Evolutionary conservation across 2,329 filamentous ascomycete species (phyloP).

Genomic region (Talaromyces marneffei): DNA sequence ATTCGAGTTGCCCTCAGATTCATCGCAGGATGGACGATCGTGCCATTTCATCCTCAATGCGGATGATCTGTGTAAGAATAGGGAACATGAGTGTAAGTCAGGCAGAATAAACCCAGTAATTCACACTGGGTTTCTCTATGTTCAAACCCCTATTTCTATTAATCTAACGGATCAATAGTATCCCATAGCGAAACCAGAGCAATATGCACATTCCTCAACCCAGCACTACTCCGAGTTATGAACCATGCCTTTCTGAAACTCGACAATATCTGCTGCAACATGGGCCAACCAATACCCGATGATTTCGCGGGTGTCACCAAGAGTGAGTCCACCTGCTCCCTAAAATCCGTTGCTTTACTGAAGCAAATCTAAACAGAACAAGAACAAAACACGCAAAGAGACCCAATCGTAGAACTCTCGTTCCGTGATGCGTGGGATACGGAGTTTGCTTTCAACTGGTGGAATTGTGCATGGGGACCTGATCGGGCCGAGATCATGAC

Average conservation of each 20-base stretch:
- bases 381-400: not conserved
- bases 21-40: not conserved
- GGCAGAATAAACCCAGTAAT: too few species aligned
- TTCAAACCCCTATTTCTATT: not conserved
- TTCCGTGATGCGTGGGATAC: conserved; percentile 9
- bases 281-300: not conserved
- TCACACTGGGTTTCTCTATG: too few species aligned
- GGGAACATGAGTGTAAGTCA: conserved; percentile 1
- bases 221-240: conserved; percentile 9
- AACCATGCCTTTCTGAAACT: not conserved
- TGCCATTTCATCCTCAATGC: conserved; percentile 11
- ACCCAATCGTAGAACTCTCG: not conserved
- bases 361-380: not conserved
- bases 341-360: not conserved
- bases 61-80: not conserved
- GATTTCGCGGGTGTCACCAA: conserved; percentile 1
- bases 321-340: not conserved
- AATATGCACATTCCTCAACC: conserved; percentile 9
- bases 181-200: not conserved
- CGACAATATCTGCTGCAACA: not conserved
- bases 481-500: not conserved
- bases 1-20: not conserved
- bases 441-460: conserved; percentile 2
- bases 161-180: not conserved
- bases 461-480: not conserved